A percentile compares a stretch with the other conserved stretches of the same genome.
phyloP scores from a whole-genome alignment of 169 alveolate genomes.

The Perkinsus marinus region DNA sequence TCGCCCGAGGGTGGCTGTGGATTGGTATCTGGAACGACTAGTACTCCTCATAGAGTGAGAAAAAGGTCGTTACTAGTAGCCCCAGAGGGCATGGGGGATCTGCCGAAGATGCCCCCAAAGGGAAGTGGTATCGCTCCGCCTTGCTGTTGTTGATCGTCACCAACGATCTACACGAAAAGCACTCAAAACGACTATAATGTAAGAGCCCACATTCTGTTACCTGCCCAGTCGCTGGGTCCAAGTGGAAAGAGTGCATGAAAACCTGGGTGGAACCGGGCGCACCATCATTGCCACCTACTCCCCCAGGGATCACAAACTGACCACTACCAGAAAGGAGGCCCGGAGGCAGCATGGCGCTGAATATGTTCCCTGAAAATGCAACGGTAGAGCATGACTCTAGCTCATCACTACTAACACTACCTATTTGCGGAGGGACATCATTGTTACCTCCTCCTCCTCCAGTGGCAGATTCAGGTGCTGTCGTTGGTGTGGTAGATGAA shows the following conservation, averaged over 20 bases:
- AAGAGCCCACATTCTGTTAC: not conserved
- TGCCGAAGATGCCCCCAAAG: not conserved
- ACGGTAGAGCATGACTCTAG: not conserved
- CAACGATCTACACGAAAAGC: not conserved
- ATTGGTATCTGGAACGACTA: not conserved
- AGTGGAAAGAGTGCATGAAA: not conserved
- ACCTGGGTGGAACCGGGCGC: not conserved
- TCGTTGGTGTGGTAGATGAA: not conserved
- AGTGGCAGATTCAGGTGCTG: not conserved
- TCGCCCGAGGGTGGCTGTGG: not conserved
- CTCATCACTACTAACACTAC: not conserved
- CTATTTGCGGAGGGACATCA: not conserved
- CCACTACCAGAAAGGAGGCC: not conserved
- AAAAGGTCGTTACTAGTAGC: not conserved
- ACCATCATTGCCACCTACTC: not conserved
- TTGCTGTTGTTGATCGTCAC: not conserved
- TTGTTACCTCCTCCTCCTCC: not conserved
- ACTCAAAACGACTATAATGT: no score
- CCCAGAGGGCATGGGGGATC: not conserved
- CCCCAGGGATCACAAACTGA: not conserved
- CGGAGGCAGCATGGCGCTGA: not conserved
- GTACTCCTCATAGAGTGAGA: not conserved
- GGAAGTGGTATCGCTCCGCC: not conserved
- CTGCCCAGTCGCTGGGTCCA: not conserved
- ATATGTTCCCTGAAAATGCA: not conserved